Percentiles rank a stretch among this genome's conserved stretches.
These are phyloP conservation scores for Kwoniella sp. DNA, from an alignment of 768 basidiomycete genomes.

Conservation along the genomic window DNA sequence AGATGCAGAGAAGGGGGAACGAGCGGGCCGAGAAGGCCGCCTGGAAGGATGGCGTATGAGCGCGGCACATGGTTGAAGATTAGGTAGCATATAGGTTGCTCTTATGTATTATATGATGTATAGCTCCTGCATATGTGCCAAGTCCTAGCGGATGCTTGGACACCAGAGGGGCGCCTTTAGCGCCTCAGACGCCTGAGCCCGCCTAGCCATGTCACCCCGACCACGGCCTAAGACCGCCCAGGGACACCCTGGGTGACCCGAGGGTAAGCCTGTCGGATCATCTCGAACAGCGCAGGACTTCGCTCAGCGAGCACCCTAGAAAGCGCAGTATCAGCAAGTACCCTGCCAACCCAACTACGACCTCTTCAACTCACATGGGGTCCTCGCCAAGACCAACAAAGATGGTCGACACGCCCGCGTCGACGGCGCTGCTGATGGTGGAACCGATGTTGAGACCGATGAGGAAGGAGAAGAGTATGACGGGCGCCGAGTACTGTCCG, in stretches of 20 bases:
- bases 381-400: constrained; percentile 83
- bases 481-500: constrained; percentile 72
- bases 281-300: constrained; percentile 64
- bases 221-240: constrained; percentile 1
- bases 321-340: not conserved
- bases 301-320: constrained; percentile 61
- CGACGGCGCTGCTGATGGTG: constrained; percentile 49
- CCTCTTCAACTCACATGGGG: constrained; percentile 57
- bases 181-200: not conserved
- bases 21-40: constrained; percentile 45
- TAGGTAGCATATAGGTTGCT: not conserved
- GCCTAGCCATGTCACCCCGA: too few species aligned
- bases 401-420: constrained; percentile 85
- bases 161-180: not conserved
- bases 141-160: too few species aligned
- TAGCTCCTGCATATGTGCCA: too few species aligned
- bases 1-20: constrained; percentile 46
- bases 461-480: constrained; percentile 73
- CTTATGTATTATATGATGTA: not conserved
- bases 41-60: constrained; percentile 46
- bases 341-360: not conserved
- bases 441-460: constrained; percentile 61
- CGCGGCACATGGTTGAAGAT: not conserved
- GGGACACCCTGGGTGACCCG: constrained; percentile 63
- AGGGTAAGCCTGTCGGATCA: constrained; percentile 65